Base-by-base conservation (phyloP, 345 rosid genomes). In the Durio zibethinus region DNA sequence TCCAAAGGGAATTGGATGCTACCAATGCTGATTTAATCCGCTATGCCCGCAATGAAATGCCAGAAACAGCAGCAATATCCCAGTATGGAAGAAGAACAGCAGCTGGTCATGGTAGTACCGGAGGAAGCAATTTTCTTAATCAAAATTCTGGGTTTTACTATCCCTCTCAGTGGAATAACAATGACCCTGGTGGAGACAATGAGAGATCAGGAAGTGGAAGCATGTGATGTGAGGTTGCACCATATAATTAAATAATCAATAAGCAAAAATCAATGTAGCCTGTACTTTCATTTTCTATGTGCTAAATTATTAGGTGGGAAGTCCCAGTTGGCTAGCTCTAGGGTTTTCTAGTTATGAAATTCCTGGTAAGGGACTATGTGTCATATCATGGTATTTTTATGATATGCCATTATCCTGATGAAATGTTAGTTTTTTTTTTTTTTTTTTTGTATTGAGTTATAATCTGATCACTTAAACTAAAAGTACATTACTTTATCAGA, bases 11-110 rank as follows among this genome's bases (percentile, higher is more conserved):
- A 40, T 82, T 90, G 21, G 90, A 90, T 68, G 87, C 85, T 18
- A 88, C 93, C 12, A 90, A 90, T 66, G 87, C 93, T 20, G 89
- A 90, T 78, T 80, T 90, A 54, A 82, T 88, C 59, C 85, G 90
- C 59, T 88, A 75, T 12, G 86, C 83, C 68, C 60, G 68, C 80
- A 71, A 59, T 25, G 80, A 78, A 7, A 29, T 68, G 23, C 16
- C 78, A 11, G 68, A 56, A 42, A 42, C 57, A 0, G 5, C 69
- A 2, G 11, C 78, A 0, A 2, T 40, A 42, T 15, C 72, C 45
- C 77, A 59, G 5, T 62, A 56, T 82, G 81, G 83, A 16, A 79
- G 84, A 74, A 81, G 84, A n/a, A 36, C 38, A 57, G 79, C 78
- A 73, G 48, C 31, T 12, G 50, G 29, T 4, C 72, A 40, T 23